Conservation (phyloP, 2,329 filamentous ascomycete species). For the Drechslerella dactyloides region DNA sequence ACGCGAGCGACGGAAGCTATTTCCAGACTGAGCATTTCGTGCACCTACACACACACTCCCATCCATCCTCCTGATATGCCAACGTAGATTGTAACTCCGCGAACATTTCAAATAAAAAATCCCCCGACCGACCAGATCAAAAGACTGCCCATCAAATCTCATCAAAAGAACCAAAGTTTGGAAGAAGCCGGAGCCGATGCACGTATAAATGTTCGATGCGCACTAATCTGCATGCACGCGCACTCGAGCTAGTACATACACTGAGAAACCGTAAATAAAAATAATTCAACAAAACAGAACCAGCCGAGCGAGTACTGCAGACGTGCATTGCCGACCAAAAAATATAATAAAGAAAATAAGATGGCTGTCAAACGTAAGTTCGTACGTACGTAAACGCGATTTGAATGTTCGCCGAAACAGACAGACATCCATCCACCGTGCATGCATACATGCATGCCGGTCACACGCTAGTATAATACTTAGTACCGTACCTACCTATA, state of each 20-base stretch:
- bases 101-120: too few species aligned
- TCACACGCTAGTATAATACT: constrained; percentile 4
- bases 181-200: neutral
- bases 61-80: too few species aligned
- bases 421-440: neutral
- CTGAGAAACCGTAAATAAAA: neutral
- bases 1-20: neutral
- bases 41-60: too few species aligned
- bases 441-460: neutral
- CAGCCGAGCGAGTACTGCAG: too few species aligned
- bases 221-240: too few species aligned
- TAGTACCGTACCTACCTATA: too few species aligned
- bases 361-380: neutral
- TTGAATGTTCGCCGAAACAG: constrained; percentile 4
- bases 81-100: too few species aligned
- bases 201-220: too few species aligned
- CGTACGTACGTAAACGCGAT: neutral
- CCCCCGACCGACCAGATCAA: too few species aligned
- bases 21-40: neutral
- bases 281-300: neutral
- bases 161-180: too few species aligned
- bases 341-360: neutral
- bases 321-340: neutral
- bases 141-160: too few species aligned
- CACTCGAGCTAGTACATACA: too few species aligned